Evolutionary conservation across 2,329 filamentous ascomycete genomes (phyloP), one percentile per base, ranked within the genome.

Genomic region (Escovopsis weberi): DNA sequence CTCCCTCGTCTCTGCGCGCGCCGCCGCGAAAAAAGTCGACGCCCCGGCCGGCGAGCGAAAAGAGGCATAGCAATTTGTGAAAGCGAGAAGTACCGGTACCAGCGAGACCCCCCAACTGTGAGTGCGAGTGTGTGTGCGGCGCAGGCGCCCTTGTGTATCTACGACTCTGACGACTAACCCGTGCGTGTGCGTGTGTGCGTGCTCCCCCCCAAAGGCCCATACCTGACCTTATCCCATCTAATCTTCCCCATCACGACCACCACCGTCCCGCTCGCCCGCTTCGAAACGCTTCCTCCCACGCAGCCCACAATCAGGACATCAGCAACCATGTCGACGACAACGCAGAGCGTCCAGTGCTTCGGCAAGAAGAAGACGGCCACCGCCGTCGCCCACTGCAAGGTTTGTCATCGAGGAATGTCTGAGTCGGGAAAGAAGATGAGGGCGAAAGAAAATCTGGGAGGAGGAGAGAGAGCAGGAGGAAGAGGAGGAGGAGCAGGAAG

Each of bases 331-430:
- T 81, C 83, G 69, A 72, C 75, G 61, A 15, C 15, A 15, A 72
- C 75, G 59, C 81, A 84, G 72, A 83, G 78, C 70, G 83, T 87
- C 62, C 87, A 94, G 80, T 94, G 87, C 84, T 95, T 96, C 84
- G 88, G 88, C 82, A 95, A 95, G 82, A 88, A 88, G 79, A 86
- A 85, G 78, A 87, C 80, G 65, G 86, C 86, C 60, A 85, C 81
- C 53, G 81, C 80, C 63, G 86, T 93, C 72, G 86, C 85, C 68
- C 85, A 89, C 75, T 89, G 84, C 82, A 88, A 89, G 80, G 80
- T 85, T 75, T 39, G 44, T 46, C 37, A 18, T 36, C 32, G n/a
- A 7, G 30, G 12, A 5, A 6, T 30, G 2, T 37, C 39, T 23
- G 39, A 37, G 23, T 36, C 10, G 35, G 19, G 33, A 34, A 39